Percentiles rank a stretch among this genome's conserved stretches.
phyloP scores from a whole-genome alignment of 1,284 basidiomycete genomes.

The Sanghuangporus sanghuang region DNA sequence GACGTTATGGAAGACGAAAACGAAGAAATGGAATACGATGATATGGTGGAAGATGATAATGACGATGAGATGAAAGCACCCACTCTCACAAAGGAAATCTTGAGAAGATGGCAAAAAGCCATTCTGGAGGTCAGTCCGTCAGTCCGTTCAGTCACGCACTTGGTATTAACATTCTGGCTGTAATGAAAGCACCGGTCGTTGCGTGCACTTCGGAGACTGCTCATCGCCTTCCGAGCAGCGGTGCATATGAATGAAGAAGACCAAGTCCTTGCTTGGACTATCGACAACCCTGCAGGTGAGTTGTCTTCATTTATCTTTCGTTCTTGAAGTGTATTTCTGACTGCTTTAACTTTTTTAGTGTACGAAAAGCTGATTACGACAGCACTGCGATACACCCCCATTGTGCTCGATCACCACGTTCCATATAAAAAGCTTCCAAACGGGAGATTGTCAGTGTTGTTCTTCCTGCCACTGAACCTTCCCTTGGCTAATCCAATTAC shows the following conservation, averaged over 20 bases:
- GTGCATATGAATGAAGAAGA: slow-evolving; percentile 87
- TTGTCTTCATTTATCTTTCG: background rate
- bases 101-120: slow-evolving; percentile 87
- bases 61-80: slow-evolving; percentile 47
- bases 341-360: slow-evolving; percentile 40
- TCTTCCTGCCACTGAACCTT: background rate
- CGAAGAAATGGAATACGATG: slow-evolving; percentile 32
- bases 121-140: slow-evolving; percentile 68
- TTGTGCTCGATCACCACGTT: slow-evolving; percentile 83
- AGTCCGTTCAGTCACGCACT: background rate
- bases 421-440: slow-evolving; percentile 81
- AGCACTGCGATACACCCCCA: slow-evolving; percentile 85
- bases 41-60: slow-evolving; percentile 31
- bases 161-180: background rate
- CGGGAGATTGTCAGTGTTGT: slow-evolving; percentile 73
- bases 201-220: slow-evolving; percentile 77
- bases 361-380: slow-evolving; percentile 93
- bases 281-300: slow-evolving; percentile 72
- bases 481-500: slow-evolving; percentile 1
- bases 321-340: background rate
- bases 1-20: slow-evolving; percentile 36
- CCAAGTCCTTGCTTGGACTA: slow-evolving; percentile 71
- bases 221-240: slow-evolving; percentile 87
- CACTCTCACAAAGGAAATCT: slow-evolving; percentile 68
- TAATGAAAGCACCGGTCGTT: slow-evolving; percentile 72